phyloP scores from a whole-genome alignment of 2,329 filamentous ascomycete genomes.

The Monosporascus sp. region DNA sequence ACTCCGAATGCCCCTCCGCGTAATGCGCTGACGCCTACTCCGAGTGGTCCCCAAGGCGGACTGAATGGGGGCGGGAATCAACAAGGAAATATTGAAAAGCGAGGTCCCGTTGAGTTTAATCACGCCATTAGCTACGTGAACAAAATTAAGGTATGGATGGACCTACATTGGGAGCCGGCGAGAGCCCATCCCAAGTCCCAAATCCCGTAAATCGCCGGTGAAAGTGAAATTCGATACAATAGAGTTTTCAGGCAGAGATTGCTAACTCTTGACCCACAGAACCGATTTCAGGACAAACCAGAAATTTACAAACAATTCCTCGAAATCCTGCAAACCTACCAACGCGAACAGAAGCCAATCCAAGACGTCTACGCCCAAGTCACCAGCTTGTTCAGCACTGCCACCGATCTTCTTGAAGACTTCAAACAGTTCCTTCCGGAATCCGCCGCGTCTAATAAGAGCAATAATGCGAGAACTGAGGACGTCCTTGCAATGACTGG shows the following conservation, averaged over 20 bases:
- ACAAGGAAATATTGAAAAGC: slow-evolving; percentile 68
- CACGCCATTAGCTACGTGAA: slow-evolving; percentile 99
- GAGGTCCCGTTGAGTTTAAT: slow-evolving; percentile 96
- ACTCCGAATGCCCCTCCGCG: slow-evolving; percentile 41
- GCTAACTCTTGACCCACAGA: slow-evolving; percentile 46
- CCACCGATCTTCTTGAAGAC: slow-evolving; percentile 91
- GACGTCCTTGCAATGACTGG: slow-evolving; percentile 58
- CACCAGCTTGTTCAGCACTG: slow-evolving; percentile 85
- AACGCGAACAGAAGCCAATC: slow-evolving; percentile 95
- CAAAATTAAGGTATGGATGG: slow-evolving; percentile 84
- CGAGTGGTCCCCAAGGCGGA: slow-evolving; percentile 48
- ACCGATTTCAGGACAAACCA: slow-evolving; percentile 91
- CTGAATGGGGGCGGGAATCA: slow-evolving; percentile 57
- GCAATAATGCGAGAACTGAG: slow-evolving; percentile 53
- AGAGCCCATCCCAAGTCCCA: no score
- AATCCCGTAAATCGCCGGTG: no score
- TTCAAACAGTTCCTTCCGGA: slow-evolving; percentile 98
- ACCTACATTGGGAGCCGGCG: no score
- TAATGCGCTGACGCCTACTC: slow-evolving; percentile 57
- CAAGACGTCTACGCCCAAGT: slow-evolving; percentile 98
- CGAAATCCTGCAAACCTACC: slow-evolving; percentile 96
- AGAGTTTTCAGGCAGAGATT: neutral
- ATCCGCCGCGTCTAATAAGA: slow-evolving; percentile 60
- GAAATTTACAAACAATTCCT: slow-evolving; percentile 99
- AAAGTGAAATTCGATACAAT: neutral